phyloP scores from a whole-genome alignment of 768 basidiomycete genomes.

The Epithele typhae region DNA sequence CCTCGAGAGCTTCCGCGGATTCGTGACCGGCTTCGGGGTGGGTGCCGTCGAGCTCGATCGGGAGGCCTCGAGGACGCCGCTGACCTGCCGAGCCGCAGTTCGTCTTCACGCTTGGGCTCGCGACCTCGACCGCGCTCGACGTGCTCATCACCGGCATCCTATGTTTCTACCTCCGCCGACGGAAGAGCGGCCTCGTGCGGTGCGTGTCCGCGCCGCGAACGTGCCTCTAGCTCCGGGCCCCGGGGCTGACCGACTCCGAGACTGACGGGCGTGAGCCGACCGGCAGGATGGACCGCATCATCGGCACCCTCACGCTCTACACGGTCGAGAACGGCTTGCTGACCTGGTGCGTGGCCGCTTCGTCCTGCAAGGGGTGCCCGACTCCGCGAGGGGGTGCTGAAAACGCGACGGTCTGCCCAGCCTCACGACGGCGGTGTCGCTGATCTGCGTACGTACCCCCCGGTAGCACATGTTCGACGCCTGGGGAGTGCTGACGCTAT shows the following conservation, averaged over 20 bases:
- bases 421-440: conserved; percentile 18
- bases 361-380: neutral
- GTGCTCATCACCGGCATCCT: conserved; percentile 21
- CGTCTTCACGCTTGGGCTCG: conserved; percentile 24
- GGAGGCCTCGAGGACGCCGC: no score
- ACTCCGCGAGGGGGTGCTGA: neutral
- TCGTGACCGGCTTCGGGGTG: conserved; percentile 13
- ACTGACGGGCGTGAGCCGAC: no score
- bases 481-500: neutral
- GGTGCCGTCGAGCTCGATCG: conserved; percentile 19
- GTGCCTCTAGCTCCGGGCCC: no score
- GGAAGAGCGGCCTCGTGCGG: neutral
- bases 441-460: conserved; percentile 21
- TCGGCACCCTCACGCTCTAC: conserved; percentile 23
- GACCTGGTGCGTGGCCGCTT: conserved; percentile 17
- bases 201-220: no score
- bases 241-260: no score
- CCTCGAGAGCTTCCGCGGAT: conserved; percentile 12
- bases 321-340: conserved; percentile 26
- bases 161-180: conserved; percentile 22
- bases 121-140: conserved; percentile 22
- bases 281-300: conserved; percentile 17
- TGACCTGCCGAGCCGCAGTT: conserved; percentile 17
- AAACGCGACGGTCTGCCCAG: conserved; percentile 1
- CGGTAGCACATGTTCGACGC: neutral